Percentiles rank a stretch among this genome's conserved stretches.
Evolutionary conservation across 2,329 filamentous ascomycete genomes (phyloP).

Genomic region (Ampelomyces quisqualis): DNA sequence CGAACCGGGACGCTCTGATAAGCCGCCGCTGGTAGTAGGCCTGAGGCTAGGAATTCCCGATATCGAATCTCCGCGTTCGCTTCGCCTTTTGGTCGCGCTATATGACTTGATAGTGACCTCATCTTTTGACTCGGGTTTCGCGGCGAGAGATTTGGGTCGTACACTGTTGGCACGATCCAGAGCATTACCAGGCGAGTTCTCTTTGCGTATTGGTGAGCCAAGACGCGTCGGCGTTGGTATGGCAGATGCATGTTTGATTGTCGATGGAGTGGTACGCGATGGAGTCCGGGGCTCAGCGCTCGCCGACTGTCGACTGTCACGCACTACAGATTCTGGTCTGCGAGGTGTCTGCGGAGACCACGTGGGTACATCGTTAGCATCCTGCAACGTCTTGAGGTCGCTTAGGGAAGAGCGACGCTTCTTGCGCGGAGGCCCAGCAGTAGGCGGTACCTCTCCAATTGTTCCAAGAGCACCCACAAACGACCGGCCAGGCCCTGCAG

Average conservation of each 20-base stretch:
- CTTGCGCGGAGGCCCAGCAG: slow-evolving; percentile 51
- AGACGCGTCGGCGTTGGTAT: slow-evolving; percentile 45
- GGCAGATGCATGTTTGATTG: slow-evolving; percentile 43
- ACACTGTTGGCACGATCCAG: slow-evolving; percentile 25
- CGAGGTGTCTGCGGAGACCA: slow-evolving; percentile 45
- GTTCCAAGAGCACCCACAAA: slow-evolving; percentile 48
- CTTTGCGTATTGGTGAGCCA: slow-evolving; percentile 50
- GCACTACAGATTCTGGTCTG: slow-evolving; percentile 26
- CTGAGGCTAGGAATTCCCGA: slow-evolving; percentile 54
- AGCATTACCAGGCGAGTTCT: slow-evolving; percentile 44
- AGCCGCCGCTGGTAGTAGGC: slow-evolving; percentile 48
- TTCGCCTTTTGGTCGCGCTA: slow-evolving; percentile 48
- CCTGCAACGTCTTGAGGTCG: slow-evolving; percentile 72
- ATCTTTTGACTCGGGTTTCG: slow-evolving; percentile 28
- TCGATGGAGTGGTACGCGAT: slow-evolving; percentile 25
- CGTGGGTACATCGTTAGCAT: slow-evolving; percentile 48
- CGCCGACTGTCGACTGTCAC: slow-evolving; percentile 24
- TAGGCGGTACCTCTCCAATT: slow-evolving; percentile 52
- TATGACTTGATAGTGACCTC: slow-evolving; percentile 44
- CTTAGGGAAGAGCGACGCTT: slow-evolving; percentile 91
- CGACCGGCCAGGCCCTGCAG: slow-evolving; percentile 33
- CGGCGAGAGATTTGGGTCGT: slow-evolving; percentile 26
- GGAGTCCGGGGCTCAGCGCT: slow-evolving; percentile 37
- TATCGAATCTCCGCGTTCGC: slow-evolving; percentile 47
- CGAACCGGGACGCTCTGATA: slow-evolving; percentile 52